A percentile compares a stretch with the other conserved stretches of the same genome.
These are phyloP conservation scores for Fusarium bulbicola DNA, from an alignment of 2,329 filamentous ascomycete genomes.

Conservation along the genomic window DNA sequence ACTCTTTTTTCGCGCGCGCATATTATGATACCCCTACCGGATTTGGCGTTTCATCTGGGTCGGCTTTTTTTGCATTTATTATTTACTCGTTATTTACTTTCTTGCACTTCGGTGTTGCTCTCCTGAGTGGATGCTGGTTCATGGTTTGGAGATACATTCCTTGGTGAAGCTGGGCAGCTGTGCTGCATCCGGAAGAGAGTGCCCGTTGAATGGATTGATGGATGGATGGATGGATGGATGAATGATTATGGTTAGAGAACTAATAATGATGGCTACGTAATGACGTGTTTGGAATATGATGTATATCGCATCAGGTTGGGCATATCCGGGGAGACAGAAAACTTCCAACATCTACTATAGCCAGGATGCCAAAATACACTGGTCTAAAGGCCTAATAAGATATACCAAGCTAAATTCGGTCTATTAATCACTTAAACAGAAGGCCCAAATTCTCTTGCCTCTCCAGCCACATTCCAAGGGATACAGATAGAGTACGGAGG, in stretches of 20 bases:
- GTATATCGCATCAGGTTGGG: constrained; percentile 3
- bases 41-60: constrained; percentile 40
- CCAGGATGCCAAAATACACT: background rate
- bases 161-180: constrained; percentile 23
- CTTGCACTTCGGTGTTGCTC: background rate
- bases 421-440: background rate
- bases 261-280: constrained; percentile 34
- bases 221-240: constrained; percentile 32
- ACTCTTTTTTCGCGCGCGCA: constrained; percentile 17
- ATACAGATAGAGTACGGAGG: constrained; percentile 6
- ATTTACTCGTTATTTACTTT: background rate
- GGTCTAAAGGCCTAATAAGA: background rate
- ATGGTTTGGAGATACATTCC: constrained; percentile 15
- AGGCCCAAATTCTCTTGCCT: background rate
- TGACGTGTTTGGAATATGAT: constrained; percentile 15
- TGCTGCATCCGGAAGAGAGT: constrained; percentile 14
- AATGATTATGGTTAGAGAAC: constrained; percentile 37
- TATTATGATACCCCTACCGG: constrained; percentile 41
- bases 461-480: background rate
- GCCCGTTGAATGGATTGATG: background rate
- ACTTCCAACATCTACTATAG: background rate
- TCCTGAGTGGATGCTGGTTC: constrained; percentile 5
- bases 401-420: background rate
- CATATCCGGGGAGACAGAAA: background rate
- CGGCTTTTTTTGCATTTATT: constrained; percentile 29